phyloP scores from a whole-genome alignment of 1,139 yeast genomes.

The Yamadazyma triangularis region DNA sequence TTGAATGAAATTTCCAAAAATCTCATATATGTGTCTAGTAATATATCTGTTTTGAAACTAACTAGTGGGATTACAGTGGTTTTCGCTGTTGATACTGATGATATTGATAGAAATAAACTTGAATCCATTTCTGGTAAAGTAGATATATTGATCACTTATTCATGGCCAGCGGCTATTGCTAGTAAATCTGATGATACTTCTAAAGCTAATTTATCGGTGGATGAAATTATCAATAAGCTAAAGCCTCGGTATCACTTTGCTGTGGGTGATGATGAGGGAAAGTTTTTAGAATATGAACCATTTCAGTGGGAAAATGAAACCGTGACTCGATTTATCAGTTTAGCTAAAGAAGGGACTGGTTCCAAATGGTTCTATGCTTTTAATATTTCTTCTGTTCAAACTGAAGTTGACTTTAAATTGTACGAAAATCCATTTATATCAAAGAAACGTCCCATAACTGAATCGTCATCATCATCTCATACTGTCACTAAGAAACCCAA shows the following conservation, averaged over 20 bases:
- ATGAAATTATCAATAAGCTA: slow-evolving; percentile 35
- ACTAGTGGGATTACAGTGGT: slow-evolving; percentile 46
- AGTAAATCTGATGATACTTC: slow-evolving; percentile 1
- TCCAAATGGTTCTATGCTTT: slow-evolving; percentile 77
- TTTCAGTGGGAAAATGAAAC: slow-evolving; percentile 47
- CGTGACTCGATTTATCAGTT: slow-evolving; percentile 58
- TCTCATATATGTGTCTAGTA: too few relatives aligned
- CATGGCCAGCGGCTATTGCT: slow-evolving; percentile 49
- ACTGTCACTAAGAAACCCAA: slow-evolving; percentile 20
- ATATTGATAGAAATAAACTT: slow-evolving; percentile 12
- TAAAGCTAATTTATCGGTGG: slow-evolving; percentile 34
- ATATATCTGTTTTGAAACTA: slow-evolving; percentile 25
- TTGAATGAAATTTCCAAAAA: too few relatives aligned
- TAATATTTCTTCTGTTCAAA: slow-evolving; percentile 23
- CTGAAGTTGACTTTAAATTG: slow-evolving; percentile 6
- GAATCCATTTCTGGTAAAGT: slow-evolving; percentile 16
- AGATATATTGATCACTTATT: slow-evolving; percentile 55
- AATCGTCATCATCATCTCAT: slow-evolving; percentile 8
- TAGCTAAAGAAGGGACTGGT: slow-evolving; percentile 54
- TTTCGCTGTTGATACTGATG: slow-evolving; percentile 30
- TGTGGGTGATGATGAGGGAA: slow-evolving; percentile 46
- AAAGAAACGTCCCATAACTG: slow-evolving; percentile 10
- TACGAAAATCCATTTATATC: slow-evolving; percentile 37
- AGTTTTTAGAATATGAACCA: slow-evolving; percentile 54
- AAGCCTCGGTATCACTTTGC: slow-evolving; percentile 68